These are phyloP conservation scores for Takashimella tepidaria DNA, from an alignment of 1,284 basidiomycete species.

Conservation along the genomic window DNA sequence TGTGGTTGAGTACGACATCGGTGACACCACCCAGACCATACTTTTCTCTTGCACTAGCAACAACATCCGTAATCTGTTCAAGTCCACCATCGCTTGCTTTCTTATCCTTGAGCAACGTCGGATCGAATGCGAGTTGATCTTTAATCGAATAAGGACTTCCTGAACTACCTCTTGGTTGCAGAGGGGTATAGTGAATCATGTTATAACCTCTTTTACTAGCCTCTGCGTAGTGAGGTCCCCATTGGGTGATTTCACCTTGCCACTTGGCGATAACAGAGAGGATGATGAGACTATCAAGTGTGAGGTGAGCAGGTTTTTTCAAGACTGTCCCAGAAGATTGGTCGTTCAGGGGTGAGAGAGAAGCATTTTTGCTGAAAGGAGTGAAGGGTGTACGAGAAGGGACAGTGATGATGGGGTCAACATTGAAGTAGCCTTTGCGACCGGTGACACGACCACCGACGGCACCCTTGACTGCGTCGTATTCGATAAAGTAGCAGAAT, in stretches of 20 bases:
- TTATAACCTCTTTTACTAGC: conserved; percentile 85
- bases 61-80: conserved; percentile 53
- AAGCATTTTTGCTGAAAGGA: conserved; percentile 8
- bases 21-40: conserved; percentile 83
- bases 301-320: conserved; percentile 49
- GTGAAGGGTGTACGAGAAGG: conserved; percentile 64
- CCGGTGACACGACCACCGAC: conserved; percentile 60
- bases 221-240: conserved; percentile 73
- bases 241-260: conserved; percentile 78
- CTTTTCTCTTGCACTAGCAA: conserved; percentile 68
- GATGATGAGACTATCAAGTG: conserved; percentile 78
- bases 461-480: conserved; percentile 53
- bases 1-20: conserved; percentile 93
- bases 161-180: conserved; percentile 81
- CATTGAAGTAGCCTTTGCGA: conserved; percentile 87
- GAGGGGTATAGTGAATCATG: conserved; percentile 89
- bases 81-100: conserved; percentile 53
- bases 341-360: conserved; percentile 48
- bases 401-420: conserved; percentile 77
- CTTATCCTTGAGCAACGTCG: conserved; percentile 59
- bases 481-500: conserved; percentile 89
- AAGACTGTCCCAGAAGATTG: conserved; percentile 53
- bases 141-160: conserved; percentile 87
- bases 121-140: conserved; percentile 76
- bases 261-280: conserved; percentile 89